Evolutionary conservation across 1,284 basidiomycete species (phyloP).

Genomic region (Austroboletus novae-zelandiae): DNA sequence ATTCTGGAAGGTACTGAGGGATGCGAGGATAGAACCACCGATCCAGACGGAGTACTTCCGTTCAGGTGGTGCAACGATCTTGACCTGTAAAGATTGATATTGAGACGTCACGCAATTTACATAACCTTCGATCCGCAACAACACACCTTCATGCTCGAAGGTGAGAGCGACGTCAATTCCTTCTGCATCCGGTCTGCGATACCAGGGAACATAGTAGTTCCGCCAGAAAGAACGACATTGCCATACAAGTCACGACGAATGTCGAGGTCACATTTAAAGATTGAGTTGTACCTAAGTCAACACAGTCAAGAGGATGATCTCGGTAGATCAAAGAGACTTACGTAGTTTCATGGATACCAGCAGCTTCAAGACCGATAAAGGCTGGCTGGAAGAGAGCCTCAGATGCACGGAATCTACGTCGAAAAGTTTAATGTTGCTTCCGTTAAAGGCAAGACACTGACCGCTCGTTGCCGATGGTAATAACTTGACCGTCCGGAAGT

Average conservation of each 20-base stretch:
- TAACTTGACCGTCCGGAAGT: constrained; percentile 94
- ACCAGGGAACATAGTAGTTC: constrained; percentile 84
- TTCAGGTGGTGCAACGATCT: too few species aligned
- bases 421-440: constrained; percentile 6
- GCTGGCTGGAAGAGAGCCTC: constrained; percentile 98
- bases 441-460: constrained; percentile 31
- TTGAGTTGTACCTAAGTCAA: constrained; percentile 65
- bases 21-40: too few species aligned
- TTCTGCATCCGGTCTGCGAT: constrained; percentile 81
- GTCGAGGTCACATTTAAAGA: constrained; percentile 89
- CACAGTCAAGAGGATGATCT: constrained; percentile 7
- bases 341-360: constrained; percentile 96
- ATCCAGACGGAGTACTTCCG: too few species aligned
- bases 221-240: constrained; percentile 95
- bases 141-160: constrained; percentile 71
- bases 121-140: not conserved
- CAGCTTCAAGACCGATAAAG: constrained; percentile 89
- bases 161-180: constrained; percentile 65
- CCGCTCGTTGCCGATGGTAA: constrained; percentile 96
- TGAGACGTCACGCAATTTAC: too few species aligned
- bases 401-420: constrained; percentile 84
- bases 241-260: constrained; percentile 87
- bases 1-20: too few species aligned
- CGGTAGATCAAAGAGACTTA: constrained; percentile 38
- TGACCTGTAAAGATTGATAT: too few species aligned